Evolutionary conservation across 805 yeast genomes (phyloP), one percentile per base, ranked within the genome.

Genomic region (Lipomyces spencermartinsiae): DNA sequence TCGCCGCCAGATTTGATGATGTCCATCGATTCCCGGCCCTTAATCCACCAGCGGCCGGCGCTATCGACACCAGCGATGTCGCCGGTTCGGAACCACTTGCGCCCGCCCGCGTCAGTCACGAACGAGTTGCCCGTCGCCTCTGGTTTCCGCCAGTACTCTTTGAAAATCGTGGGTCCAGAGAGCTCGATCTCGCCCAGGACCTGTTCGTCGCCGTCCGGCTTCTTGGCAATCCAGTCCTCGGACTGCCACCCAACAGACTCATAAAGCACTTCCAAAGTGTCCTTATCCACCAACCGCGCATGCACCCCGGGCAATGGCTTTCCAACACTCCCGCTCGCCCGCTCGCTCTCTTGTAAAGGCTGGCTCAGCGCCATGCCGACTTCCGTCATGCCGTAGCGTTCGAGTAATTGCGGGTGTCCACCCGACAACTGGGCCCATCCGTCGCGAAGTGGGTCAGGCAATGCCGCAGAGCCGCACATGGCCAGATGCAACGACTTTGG

Each of bases 41-140:
- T 81, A 65, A 87, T 86, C 70, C 76, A 79, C 56, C 87, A 75
- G 63, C 84, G 78, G 2, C 89, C 88, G 0, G 76, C 74, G 0
- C 70, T 69, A 39, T 81, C 82, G 54, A 86, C 77, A 16, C 78
- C 75, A 12, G 86, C 89, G 73, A 87, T 82, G 73, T 86, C 90
- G 35, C 90, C 90, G 4, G 89, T 85, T 56, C 78, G 76, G 76
- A 86, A 86, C 87, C 89, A 87, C 9, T 80, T 72, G 6, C 54
- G 39, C 19, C 76, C 75, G 29, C 43, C 57, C 9, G 39, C 63
- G 33, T 82, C 85, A 19, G 81, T 76, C 59, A 79, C 82, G 64
- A 86, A 78, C 0, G 82, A 78, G 70, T 81, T 81, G 6, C 65
- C 76, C 2, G 87, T 84, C 58, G 85, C 87, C 61, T 83, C 83